phyloP scores from a whole-genome alignment of 495 filamentous ascomycete species.

The Cryomyces minteri region DNA sequence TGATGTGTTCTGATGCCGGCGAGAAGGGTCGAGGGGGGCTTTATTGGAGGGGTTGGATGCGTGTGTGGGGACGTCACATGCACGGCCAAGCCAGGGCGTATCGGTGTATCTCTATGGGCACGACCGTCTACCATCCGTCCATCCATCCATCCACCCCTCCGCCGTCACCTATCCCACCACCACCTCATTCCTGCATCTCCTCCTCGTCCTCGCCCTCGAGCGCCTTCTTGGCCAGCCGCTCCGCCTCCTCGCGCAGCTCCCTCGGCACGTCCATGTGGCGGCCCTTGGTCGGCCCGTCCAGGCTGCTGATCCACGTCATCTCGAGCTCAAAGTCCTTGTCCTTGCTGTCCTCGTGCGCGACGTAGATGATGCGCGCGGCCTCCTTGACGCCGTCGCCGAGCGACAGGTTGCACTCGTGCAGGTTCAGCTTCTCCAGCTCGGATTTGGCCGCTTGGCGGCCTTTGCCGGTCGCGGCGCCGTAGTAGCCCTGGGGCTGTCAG shows the following conservation, averaged over 20 bases:
- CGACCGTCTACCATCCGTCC: too few species aligned
- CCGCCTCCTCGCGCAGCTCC: constrained; percentile 75
- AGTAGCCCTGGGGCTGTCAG: constrained; percentile 50
- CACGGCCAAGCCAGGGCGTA: too few species aligned
- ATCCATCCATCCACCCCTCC: too few species aligned
- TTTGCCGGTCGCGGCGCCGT: constrained; percentile 92
- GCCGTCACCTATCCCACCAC: too few species aligned
- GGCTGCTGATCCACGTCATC: constrained; percentile 88
- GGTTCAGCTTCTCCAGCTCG: constrained; percentile 91
- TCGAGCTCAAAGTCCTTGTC: constrained; percentile 99
- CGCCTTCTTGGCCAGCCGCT: constrained; percentile 32
- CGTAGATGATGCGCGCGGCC: constrained; percentile 88
- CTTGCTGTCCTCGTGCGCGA: constrained; percentile 90
- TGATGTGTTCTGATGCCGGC: too few species aligned
- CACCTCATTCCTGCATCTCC: constrained; percentile 2
- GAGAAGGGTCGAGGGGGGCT: too few species aligned
- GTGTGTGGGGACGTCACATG: too few species aligned
- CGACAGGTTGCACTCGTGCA: constrained; percentile 56
- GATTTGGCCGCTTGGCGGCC: constrained; percentile 91
- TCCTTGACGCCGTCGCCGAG: constrained; percentile 84
- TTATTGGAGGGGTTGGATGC: too few species aligned
- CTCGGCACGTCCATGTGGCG: constrained; percentile 82
- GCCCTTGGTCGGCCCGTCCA: constrained; percentile 74
- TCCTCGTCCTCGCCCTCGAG: constrained; percentile 25
- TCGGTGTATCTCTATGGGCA: too few species aligned